Evolutionary conservation across 192 early-diverging fungal species (phyloP).

Genomic region (Phycomyces nitens): DNA sequence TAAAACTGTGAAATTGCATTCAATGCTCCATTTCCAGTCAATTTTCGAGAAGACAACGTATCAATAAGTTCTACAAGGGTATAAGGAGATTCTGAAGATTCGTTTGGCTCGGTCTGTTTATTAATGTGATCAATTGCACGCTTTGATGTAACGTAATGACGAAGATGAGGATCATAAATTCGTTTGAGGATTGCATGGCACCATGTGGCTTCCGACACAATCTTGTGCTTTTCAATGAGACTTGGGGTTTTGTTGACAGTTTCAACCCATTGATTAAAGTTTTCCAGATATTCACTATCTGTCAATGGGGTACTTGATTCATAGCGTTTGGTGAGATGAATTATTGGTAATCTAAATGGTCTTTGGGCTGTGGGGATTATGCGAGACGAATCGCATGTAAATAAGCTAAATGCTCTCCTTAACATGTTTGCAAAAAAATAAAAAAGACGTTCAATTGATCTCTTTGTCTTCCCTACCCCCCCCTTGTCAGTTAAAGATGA

Average conservation of each 20-base stretch:
- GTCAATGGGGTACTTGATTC: too few relatives aligned
- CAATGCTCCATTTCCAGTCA: constrained; percentile 22
- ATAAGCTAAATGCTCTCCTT: too few relatives aligned
- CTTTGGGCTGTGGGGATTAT: too few relatives aligned
- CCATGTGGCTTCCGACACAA: constrained; percentile 9
- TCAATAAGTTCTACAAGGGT: constrained; percentile 15
- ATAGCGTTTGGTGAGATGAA: too few relatives aligned
- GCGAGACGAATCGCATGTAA: too few relatives aligned
- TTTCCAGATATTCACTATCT: too few relatives aligned
- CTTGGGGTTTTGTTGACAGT: constrained; percentile 24
- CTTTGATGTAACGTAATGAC: constrained; percentile 14
- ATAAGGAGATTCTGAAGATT: neutral
- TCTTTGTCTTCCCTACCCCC: too few relatives aligned
- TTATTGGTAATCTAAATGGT: too few relatives aligned
- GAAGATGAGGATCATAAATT: constrained; percentile 27
- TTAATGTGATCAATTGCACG: constrained; percentile 1
- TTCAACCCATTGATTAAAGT: neutral
- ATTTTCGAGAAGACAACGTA: constrained; percentile 16
- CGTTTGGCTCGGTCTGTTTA: neutral
- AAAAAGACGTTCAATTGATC: too few relatives aligned
- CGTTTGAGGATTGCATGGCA: constrained; percentile 22
- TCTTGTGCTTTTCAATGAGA: constrained; percentile 16
- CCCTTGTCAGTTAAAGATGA: too few relatives aligned
- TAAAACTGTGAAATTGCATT: constrained; percentile 14
- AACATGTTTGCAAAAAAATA: too few relatives aligned